phyloP scores from a whole-genome alignment of 1,139 yeast genomes.

The Diutina sp. region DNA sequence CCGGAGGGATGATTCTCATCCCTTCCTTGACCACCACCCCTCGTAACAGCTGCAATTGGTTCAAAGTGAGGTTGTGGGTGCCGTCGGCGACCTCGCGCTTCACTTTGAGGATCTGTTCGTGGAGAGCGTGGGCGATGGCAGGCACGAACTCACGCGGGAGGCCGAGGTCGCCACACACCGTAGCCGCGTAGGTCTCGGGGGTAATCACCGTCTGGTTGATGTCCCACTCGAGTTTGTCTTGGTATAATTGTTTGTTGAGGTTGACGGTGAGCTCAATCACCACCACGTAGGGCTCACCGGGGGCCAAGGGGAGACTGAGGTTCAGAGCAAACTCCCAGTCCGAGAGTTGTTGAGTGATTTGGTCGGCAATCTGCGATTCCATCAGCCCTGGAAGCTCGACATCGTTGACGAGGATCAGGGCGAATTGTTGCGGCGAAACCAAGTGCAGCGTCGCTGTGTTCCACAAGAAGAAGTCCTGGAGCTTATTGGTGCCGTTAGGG shows the following conservation, averaged over 20 bases:
- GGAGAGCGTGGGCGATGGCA: conserved; percentile 78
- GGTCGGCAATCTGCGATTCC: conserved; percentile 53
- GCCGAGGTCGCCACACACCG: conserved; percentile 78
- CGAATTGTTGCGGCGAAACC: conserved; percentile 77
- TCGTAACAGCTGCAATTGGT: conserved; percentile 29
- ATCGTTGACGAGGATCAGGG: conserved; percentile 68
- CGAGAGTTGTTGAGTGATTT: conserved; percentile 70
- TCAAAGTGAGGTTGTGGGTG: conserved; percentile 33
- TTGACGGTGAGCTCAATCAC: conserved; percentile 74
- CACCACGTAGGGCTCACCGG: conserved; percentile 61
- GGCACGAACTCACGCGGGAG: conserved; percentile 77
- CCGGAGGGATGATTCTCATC: background rate
- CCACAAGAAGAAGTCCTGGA: conserved; percentile 85
- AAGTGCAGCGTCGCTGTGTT: conserved; percentile 58
- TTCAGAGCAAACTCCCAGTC: conserved; percentile 47
- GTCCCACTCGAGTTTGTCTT: conserved; percentile 96
- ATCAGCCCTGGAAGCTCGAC: conserved; percentile 60
- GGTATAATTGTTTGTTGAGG: conserved; percentile 71
- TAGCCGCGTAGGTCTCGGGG: conserved; percentile 76
- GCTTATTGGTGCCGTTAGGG: conserved; percentile 39
- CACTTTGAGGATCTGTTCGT: conserved; percentile 64
- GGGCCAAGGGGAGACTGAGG: conserved; percentile 38
- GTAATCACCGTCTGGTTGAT: conserved; percentile 49
- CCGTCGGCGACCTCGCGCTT: conserved; percentile 87
- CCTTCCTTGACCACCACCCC: conserved; percentile 29